These are phyloP conservation scores for Melanomma pulvis-pyrius DNA, from an alignment of 495 filamentous ascomycete species.

Conservation along the genomic window DNA sequence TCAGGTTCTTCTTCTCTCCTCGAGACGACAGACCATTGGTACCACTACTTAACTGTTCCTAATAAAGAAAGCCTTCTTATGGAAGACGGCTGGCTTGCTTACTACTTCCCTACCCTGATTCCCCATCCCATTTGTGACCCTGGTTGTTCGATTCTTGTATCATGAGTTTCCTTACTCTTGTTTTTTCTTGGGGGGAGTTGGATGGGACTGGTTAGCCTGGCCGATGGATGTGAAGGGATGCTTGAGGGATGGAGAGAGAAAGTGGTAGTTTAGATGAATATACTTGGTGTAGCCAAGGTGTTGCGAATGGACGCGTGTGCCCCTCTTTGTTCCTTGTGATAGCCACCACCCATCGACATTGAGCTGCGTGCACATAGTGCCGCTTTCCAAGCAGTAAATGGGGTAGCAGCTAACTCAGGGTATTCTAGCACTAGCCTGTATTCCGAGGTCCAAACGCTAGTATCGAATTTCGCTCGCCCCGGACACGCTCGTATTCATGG, in stretches of 20 bases:
- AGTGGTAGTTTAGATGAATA: slow-evolving; percentile 10
- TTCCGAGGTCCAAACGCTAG: too few species aligned
- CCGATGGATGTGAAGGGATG: not conserved
- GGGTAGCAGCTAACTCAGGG: too few species aligned
- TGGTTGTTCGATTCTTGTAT: slow-evolving; percentile 26
- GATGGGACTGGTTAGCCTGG: not conserved
- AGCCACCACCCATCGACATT: too few species aligned
- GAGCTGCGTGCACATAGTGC: too few species aligned
- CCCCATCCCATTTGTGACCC: slow-evolving; percentile 3
- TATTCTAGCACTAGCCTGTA: too few species aligned
- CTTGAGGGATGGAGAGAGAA: not conserved
- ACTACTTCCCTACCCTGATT: slow-evolving; percentile 10
- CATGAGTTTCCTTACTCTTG: slow-evolving; percentile 11
- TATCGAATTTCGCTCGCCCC: not conserved
- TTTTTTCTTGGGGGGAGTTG: too few species aligned
- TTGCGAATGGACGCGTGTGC: not conserved
- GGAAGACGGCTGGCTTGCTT: not conserved
- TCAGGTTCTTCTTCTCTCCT: not conserved
- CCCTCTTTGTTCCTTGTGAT: too few species aligned
- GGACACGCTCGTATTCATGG: not conserved
- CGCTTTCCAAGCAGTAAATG: too few species aligned
- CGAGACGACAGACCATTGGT: not conserved
- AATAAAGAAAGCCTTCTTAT: slow-evolving; percentile 1
- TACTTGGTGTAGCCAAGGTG: slow-evolving; percentile 15
- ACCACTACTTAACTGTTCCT: not conserved